Percentiles rank a stretch among this genome's conserved stretches.
Conservation (phyloP, 768 basidiomycete genomes). For the Leccinum rimulosum region DNA sequence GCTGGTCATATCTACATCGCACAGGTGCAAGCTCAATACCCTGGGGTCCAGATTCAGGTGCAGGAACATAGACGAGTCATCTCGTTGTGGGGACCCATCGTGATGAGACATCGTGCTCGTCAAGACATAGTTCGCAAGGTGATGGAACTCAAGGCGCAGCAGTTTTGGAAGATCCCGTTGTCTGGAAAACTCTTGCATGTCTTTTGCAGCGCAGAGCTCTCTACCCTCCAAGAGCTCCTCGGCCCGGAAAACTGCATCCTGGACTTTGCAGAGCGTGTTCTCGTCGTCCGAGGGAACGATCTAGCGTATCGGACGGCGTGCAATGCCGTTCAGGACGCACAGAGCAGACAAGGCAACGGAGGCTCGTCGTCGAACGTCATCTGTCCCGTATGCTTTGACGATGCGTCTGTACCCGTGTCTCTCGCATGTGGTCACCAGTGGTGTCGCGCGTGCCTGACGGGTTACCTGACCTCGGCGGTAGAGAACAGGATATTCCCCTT, state of each 20-base stretch:
- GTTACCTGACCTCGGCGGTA: slow-evolving; percentile 57
- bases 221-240: slow-evolving; percentile 43
- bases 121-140: slow-evolving; percentile 48
- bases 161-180: slow-evolving; percentile 45
- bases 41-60: slow-evolving; percentile 43
- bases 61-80: slow-evolving; percentile 44
- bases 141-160: slow-evolving; percentile 40
- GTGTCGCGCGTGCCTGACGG: slow-evolving; percentile 60
- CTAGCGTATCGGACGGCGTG: slow-evolving; percentile 34
- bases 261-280: slow-evolving; percentile 39
- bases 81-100: slow-evolving; percentile 51
- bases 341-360: slow-evolving; percentile 30
- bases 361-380: slow-evolving; percentile 18
- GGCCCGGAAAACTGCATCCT: slow-evolving; percentile 58
- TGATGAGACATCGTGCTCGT: slow-evolving; percentile 40
- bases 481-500: slow-evolving; percentile 65
- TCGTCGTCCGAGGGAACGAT: slow-evolving; percentile 59
- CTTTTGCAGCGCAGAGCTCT: slow-evolving; percentile 47
- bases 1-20: slow-evolving; percentile 46
- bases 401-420: slow-evolving; percentile 47
- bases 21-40: slow-evolving; percentile 38
- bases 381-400: slow-evolving; percentile 73
- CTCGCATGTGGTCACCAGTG: slow-evolving; percentile 66
- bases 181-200: slow-evolving; percentile 42
- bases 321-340: slow-evolving; percentile 41